Evolutionary conservation across 768 basidiomycete species (phyloP), one percentile per base, ranked within the genome.

Genomic region (Xerocomellus chrysenteron): DNA sequence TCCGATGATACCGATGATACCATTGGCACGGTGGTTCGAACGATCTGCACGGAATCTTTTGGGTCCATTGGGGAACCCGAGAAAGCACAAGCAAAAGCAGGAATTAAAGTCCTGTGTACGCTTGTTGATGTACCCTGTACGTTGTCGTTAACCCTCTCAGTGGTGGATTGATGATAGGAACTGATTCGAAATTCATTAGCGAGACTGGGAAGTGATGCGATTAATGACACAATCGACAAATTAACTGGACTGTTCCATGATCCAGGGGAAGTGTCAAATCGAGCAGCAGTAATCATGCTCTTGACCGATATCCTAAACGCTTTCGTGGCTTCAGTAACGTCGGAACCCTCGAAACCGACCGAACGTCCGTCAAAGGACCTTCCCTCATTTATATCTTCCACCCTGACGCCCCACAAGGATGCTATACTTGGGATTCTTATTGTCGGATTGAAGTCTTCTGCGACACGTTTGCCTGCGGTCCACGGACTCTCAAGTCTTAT

Each of bases 51-150:
- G 53, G 92, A 97, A 66, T 94, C 92, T 63, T 78, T 94, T 9
- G 78, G 81, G 24, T 83, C 90, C 54, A 73, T 98, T 42, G 82
- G 85, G 42, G 92, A 97, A 67, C 94, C 96, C 0, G 97, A 98
- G 70, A 98, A 98, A 75, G 88, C 83, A 68, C 90, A 94, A 68
- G 94, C 95, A 1, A 86, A 86, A 67, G 86, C 91, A 40, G 94
- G 94, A 1, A 88, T 88, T 45, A 93, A 91, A 68, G 82, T 94
- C 33, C 73, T 98, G 33, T 87, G 88, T 59, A 82, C 85, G 2
- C 83, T 94, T 61, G 80, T 92, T 70, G 74, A 80, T n/a, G 88
- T 87, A 13, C 89, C 91, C 9, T 81, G 94, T 94, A 66, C 47
- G 89, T 81, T 0, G 9, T 58, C 30, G 46, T n/a, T 19, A 16